Evolutionary conservation across 2,329 filamentous ascomycete genomes (phyloP).

Genomic region (Penicillium sp.): DNA sequence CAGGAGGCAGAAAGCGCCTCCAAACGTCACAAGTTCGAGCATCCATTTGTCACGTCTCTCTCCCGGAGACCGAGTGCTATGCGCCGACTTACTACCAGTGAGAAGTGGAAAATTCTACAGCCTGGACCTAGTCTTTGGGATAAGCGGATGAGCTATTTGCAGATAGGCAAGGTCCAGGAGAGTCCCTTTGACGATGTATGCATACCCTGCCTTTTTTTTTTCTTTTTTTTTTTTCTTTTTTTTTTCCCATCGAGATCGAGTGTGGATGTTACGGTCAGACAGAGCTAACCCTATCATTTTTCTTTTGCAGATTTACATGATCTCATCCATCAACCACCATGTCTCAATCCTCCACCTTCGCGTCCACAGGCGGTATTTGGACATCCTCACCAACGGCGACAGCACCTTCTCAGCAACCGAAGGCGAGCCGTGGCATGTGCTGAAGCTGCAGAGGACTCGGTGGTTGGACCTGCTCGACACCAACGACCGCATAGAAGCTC

Average conservation of each 20-base stretch:
- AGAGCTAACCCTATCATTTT: background rate
- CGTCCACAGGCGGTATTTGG: constrained; percentile 56
- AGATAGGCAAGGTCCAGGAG: constrained; percentile 52
- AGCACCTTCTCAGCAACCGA: constrained; percentile 24
- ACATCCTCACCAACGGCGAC: constrained; percentile 50
- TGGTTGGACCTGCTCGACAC: constrained; percentile 60
- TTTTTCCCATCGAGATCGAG: background rate
- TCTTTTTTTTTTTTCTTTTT: background rate
- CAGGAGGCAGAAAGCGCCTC: constrained; percentile 31
- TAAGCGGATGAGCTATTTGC: constrained; percentile 53
- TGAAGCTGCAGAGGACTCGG: constrained; percentile 53
- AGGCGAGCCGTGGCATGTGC: constrained; percentile 49
- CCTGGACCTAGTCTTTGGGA: constrained; percentile 56
- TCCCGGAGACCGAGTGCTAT: constrained; percentile 33
- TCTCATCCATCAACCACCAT: constrained; percentile 63
- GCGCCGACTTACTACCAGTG: constrained; percentile 45
- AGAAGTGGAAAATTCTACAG: constrained; percentile 54
- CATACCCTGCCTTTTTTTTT: background rate
- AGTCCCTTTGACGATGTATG: constrained; percentile 55
- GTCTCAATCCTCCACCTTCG: constrained; percentile 58
- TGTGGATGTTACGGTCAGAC: background rate
- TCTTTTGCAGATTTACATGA: constrained; percentile 54
- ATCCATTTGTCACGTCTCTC: constrained; percentile 29
- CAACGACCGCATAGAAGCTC: constrained; percentile 54
- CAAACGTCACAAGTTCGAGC: constrained; percentile 40